Evolutionary conservation across 2,329 filamentous ascomycete genomes (phyloP), one percentile per base, ranked within the genome.

Genomic region (Curvularia verruculosa): DNA sequence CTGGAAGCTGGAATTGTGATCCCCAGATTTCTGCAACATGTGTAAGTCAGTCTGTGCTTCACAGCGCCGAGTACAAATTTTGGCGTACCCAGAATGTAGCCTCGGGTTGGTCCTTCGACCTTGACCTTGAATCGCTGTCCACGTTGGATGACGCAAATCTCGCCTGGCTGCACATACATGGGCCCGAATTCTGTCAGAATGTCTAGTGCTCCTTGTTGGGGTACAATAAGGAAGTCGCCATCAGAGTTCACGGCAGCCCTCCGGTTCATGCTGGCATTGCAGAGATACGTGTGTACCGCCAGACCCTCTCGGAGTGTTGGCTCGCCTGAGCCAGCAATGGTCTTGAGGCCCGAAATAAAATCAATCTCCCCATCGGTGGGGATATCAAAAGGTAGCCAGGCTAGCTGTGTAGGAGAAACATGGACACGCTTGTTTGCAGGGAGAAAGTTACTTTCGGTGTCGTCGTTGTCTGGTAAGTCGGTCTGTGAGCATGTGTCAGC

Each of bases 171-270:
- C n/a, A 93, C 86, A 41, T 91, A 83, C 5, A 94, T 79, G 69
- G 83, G 85, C 44, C 90, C 91, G 46, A 93, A 81, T 75, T 94
- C 90, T 1, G 90, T 94, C 67, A 88, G 85, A 60, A 94, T 89
- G 68, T 93, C 89, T 37, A 94, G 78, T 13, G 83, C 82, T 2
- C 90, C 90, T 61, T 90, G 85, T 72, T 94, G 90, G 1, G 89
- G 83, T 13, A 94, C 89, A 60, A 94, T 87, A 54, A 93, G 77
- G 66, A 91, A 84, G 72, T 94, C 90, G 12, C 90, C 90, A 70
- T 94, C 90, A 1, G 79, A 78, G 40, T 86, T 79, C 52, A 86
- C 87, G 60, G 85, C 81, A 5, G 78, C 75, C 21, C 65, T 65
- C 52, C 63, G 63, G 31, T 70, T 64, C 75, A 78, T 78, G 60